Evolutionary conservation across 352 stramenopile species (phyloP), one percentile per base, ranked within the genome.

Genomic region (Phytophthora fragariaefolia): DNA sequence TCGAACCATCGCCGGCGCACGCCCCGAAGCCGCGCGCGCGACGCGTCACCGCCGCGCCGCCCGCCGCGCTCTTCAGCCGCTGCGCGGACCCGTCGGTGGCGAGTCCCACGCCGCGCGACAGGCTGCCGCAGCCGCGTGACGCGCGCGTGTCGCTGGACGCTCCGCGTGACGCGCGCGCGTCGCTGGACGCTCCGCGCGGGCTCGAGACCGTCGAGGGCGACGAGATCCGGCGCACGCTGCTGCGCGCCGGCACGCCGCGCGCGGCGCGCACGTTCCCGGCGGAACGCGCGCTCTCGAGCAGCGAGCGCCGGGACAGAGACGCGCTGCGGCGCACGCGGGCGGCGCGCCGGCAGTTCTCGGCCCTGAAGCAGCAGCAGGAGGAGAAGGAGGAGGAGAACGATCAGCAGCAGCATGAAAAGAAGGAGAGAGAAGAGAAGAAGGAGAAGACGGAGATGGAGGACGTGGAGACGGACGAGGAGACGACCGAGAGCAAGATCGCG

Each of bases 141-240:
- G 76, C 58, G 2, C 69, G 85, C 17, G 73, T 90, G n/a, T 77
- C 90, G 49, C 58, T 90, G 26, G 62, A 73, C n/a, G n/a, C n/a
- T n/a, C 45, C 27, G 4, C n/a, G 71, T 4, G 71, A 83, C 24
- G 76, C 58, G 2, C 69, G 85, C 17, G 73, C 89, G n/a, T 77
- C 90, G 49, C 58, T 90, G 12, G 47, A 63, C 7, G 62, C 86
- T 17, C 38, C 54, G 15, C 69, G 84, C 12, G 71, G 50, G 1
- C 62, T 91, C 0, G 85, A 90, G 63, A 89, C 78, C 6, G 73
- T 93, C 9, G 84, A 93, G 46, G 84, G 84, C n/a, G 71, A 81
- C 23, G 80, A 73, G 27, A 93, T 93, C 46, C 32, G 90, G 7
- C 57, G 82, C 15, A 71, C 75, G 28, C 65, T 93, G 36, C 61